Conservation (phyloP, 2,329 filamentous ascomycete species). For the Rhexocercosporidium sp. region DNA sequence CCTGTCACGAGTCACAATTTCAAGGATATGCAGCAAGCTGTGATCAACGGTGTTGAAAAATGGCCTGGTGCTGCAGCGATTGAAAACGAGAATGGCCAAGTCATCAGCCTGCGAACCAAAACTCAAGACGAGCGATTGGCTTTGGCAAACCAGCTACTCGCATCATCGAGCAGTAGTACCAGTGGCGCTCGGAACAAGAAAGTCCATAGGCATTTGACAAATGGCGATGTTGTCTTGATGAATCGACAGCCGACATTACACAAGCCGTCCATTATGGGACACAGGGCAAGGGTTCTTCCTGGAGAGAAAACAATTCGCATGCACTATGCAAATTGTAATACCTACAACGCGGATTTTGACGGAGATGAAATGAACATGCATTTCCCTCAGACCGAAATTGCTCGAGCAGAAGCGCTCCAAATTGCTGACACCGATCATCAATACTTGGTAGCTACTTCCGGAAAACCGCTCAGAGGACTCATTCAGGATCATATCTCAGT, state of each 20-base stretch:
- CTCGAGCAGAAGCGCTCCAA: conserved; percentile 87
- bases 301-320: conserved; percentile 98
- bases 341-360: conserved; percentile 99
- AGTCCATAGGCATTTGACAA: conserved; percentile 93
- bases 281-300: conserved; percentile 87
- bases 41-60: conserved; percentile 90
- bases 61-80: conserved; percentile 96
- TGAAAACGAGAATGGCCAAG: conserved; percentile 92
- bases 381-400: conserved; percentile 96
- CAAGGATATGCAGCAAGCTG: conserved; percentile 91
- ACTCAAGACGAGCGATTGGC: conserved; percentile 86
- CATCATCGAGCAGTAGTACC: conserved; percentile 76
- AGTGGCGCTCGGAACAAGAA: conserved; percentile 89
- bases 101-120: conserved; percentile 87
- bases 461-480: conserved; percentile 90
- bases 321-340: conserved; percentile 99
- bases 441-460: conserved; percentile 91
- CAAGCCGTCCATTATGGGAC: conserved; percentile 99
- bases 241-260: conserved; percentile 97
- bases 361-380: conserved; percentile 99
- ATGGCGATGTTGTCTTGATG: conserved; percentile 97
- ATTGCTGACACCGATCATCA: conserved; percentile 97
- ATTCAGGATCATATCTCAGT: conserved; percentile 99
- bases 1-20: conserved; percentile 98
- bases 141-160: conserved; percentile 89